A percentile compares a stretch with the other conserved stretches of the same genome.
phyloP scores from a whole-genome alignment of 1,284 basidiomycete species.

The Trichosporon ovoides region DNA sequence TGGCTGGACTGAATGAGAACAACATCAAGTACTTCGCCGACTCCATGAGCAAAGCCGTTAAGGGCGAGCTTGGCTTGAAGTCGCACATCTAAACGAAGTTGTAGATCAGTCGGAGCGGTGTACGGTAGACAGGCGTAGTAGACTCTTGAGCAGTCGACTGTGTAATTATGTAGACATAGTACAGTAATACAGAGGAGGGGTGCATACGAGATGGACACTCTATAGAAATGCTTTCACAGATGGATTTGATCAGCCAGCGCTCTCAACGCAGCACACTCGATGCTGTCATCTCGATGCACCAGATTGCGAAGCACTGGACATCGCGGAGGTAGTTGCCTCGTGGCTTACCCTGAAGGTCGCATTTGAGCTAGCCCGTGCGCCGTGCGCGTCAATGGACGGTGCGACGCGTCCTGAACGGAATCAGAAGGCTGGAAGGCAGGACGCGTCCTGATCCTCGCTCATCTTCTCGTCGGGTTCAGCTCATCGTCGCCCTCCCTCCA shows the following conservation, averaged over 20 bases:
- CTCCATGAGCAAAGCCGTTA: conserved; percentile 75
- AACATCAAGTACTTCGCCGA: conserved; percentile 92
- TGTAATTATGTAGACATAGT: conserved; percentile 7
- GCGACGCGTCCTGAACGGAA: neutral
- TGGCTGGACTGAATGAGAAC: conserved; percentile 85
- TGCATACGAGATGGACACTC: neutral
- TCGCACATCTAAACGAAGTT: conserved; percentile 5
- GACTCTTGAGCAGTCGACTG: neutral
- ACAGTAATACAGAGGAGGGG: conserved; percentile 3
- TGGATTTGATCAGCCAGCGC: neutral
- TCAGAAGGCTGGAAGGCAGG: neutral
- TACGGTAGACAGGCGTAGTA: neutral
- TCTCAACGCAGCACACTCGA: neutral
- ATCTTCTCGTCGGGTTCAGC: neutral
- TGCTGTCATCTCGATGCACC: too few relatives aligned
- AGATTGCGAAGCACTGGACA: too few relatives aligned
- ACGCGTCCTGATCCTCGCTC: conserved; percentile 1
- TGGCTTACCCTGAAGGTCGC: neutral
- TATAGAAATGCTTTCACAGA: neutral
- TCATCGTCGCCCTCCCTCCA: neutral
- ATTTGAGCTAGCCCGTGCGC: conserved; percentile 1
- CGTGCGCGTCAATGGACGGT: neutral
- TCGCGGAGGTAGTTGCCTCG: neutral
- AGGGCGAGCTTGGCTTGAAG: conserved; percentile 56
- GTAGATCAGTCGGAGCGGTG: neutral